phyloP scores from a whole-genome alignment of 768 basidiomycete species.

The Saitozyma podzolica region DNA sequence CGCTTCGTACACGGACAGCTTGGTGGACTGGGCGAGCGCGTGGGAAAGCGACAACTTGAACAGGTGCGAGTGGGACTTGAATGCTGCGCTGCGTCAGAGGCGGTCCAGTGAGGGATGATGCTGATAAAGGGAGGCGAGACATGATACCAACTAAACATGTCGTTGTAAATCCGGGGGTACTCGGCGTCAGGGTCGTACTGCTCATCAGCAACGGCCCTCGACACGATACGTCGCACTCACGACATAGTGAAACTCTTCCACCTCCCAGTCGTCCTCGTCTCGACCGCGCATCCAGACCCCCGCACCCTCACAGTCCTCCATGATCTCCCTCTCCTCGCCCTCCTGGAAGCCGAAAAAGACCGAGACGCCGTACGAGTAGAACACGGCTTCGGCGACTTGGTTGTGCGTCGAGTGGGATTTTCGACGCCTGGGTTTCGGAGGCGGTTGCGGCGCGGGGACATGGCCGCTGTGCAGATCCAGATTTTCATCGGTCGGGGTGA shows the following conservation, averaged over 20 bases:
- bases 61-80: constrained; percentile 73
- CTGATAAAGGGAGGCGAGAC: not conserved
- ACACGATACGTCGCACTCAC: constrained; percentile 57
- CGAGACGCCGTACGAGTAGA: constrained; percentile 71
- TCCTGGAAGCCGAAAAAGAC: constrained; percentile 89
- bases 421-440: constrained; percentile 6
- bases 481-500: not conserved
- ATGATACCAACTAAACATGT: constrained; percentile 80
- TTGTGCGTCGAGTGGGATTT: constrained; percentile 29
- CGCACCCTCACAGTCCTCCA: constrained; percentile 78
- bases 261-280: constrained; percentile 75
- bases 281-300: constrained; percentile 67
- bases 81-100: constrained; percentile 58
- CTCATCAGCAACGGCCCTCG: constrained; percentile 2
- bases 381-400: constrained; percentile 54
- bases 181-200: constrained; percentile 80
- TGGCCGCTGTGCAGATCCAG: not conserved
- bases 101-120: not conserved
- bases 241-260: constrained; percentile 87
- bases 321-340: constrained; percentile 71
- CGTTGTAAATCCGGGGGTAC: constrained; percentile 91
- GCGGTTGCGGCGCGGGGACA: not conserved
- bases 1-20: constrained; percentile 83
- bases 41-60: constrained; percentile 83
- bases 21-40: constrained; percentile 89